Conservation (phyloP, 1,284 basidiomycete species). For the Kalmanozyma brasiliensis region DNA sequence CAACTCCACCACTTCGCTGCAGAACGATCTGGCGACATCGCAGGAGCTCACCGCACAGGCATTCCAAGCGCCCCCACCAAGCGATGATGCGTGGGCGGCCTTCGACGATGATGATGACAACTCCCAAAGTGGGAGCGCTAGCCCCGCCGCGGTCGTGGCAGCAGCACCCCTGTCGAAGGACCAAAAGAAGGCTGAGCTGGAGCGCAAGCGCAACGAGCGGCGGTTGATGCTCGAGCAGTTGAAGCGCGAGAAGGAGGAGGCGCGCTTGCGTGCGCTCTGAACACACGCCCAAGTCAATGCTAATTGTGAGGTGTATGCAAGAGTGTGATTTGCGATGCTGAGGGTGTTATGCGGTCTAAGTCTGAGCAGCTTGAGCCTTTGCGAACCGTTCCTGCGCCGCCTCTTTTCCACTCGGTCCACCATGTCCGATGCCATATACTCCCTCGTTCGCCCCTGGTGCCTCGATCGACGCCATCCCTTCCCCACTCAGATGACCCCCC, state of each 20-base stretch:
- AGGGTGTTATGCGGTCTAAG: not conserved
- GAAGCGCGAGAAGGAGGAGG: slow-evolving; percentile 51
- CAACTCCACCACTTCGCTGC: slow-evolving; percentile 7
- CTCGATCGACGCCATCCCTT: not conserved
- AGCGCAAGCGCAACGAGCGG: slow-evolving; percentile 54
- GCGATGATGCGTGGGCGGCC: slow-evolving; percentile 30
- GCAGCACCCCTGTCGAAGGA: slow-evolving; percentile 48
- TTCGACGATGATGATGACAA: slow-evolving; percentile 39
- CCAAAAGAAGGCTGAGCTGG: slow-evolving; percentile 57
- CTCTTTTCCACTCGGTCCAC: slow-evolving; percentile 43
- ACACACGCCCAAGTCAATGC: not conserved
- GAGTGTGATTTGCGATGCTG: not conserved
- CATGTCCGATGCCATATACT: slow-evolving; percentile 41
- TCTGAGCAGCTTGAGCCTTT: slow-evolving; percentile 6
- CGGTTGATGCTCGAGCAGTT: slow-evolving; percentile 46
- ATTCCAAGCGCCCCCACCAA: slow-evolving; percentile 24
- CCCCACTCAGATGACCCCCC: too few species aligned
- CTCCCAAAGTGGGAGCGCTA: slow-evolving; percentile 2
- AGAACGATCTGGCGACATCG: slow-evolving; percentile 18
- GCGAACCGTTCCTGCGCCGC: slow-evolving; percentile 28
- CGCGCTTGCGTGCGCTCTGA: slow-evolving; percentile 29
- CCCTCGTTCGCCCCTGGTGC: not conserved
- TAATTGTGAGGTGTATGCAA: not conserved
- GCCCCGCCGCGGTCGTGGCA: slow-evolving; percentile 18
- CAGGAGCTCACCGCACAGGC: slow-evolving; percentile 44